These are phyloP conservation scores for Phylloporus arenicola DNA, from an alignment of 768 basidiomycete species.

Conservation along the genomic window DNA sequence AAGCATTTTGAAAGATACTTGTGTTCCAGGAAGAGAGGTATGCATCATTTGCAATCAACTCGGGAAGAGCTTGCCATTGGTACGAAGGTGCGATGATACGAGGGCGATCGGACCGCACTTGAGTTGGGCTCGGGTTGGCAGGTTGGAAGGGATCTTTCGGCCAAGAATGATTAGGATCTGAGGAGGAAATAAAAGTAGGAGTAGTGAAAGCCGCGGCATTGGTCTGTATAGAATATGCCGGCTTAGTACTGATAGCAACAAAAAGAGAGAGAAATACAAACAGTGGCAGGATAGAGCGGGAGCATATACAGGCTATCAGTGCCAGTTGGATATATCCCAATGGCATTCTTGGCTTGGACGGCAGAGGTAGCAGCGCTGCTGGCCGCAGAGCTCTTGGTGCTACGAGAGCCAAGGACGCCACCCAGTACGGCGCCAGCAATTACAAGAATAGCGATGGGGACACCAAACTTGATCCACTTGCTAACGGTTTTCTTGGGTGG, in stretches of 20 bases:
- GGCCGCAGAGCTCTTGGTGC: slow-evolving; percentile 35
- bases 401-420: slow-evolving; percentile 70
- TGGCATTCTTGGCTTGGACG: slow-evolving; percentile 51
- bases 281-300: slow-evolving; percentile 85
- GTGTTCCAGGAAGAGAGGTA: slow-evolving; percentile 88
- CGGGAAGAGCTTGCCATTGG: slow-evolving; percentile 83
- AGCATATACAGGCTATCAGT: slow-evolving; percentile 77
- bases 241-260: neutral
- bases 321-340: slow-evolving; percentile 67
- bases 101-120: slow-evolving; percentile 73
- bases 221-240: slow-evolving; percentile 42
- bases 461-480: slow-evolving; percentile 72
- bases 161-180: slow-evolving; percentile 56
- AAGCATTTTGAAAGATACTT: slow-evolving; percentile 86
- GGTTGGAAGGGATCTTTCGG: slow-evolving; percentile 75
- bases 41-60: slow-evolving; percentile 72
- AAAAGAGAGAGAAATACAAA: slow-evolving; percentile 39
- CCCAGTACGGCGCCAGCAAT: slow-evolving; percentile 68
- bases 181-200: slow-evolving; percentile 66
- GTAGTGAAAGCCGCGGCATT: slow-evolving; percentile 64
- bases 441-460: slow-evolving; percentile 60
- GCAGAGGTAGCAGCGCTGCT: slow-evolving; percentile 43
- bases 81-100: slow-evolving; percentile 87
- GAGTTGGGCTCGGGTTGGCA: slow-evolving; percentile 52
- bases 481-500: slow-evolving; percentile 49